A percentile compares a stretch with the other conserved stretches of the same genome.
Conservation (phyloP, 495 filamentous ascomycete genomes). For the Penicillium subrubescens region DNA sequence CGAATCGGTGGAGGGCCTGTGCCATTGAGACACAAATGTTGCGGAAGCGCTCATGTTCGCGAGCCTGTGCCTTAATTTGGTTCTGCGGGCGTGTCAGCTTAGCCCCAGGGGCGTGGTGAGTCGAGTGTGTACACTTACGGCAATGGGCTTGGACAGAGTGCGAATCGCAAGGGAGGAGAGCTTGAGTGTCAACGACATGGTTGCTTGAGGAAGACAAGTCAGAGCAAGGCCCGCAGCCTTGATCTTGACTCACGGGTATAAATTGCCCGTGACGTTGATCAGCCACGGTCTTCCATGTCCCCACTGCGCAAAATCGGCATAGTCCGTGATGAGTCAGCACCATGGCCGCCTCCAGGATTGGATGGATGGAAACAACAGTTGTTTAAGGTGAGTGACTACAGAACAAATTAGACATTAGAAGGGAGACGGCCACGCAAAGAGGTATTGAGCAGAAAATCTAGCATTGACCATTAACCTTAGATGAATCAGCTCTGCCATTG, state of each 20-base stretch:
- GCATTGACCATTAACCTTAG: too few species aligned
- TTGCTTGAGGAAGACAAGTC: neutral
- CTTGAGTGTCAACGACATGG: conserved; percentile 65
- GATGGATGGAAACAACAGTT: too few species aligned
- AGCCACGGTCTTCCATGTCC: conserved; percentile 3
- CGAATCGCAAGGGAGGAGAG: conserved; percentile 67
- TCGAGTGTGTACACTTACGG: conserved; percentile 48
- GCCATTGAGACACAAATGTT: conserved; percentile 71
- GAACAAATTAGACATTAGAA: too few species aligned
- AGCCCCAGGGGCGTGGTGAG: conserved; percentile 39
- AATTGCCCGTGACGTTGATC: conserved; percentile 11
- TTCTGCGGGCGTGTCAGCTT: conserved; percentile 62
- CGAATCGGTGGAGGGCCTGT: conserved; percentile 84
- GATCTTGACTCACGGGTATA: conserved; percentile 17
- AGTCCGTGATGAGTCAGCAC: conserved; percentile 12
- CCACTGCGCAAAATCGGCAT: neutral
- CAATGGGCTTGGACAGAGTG: conserved; percentile 73
- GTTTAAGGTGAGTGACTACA: too few species aligned
- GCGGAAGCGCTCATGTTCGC: conserved; percentile 91
- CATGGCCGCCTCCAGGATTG: too few species aligned
- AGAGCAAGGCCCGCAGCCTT: conserved; percentile 3
- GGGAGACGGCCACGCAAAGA: too few species aligned
- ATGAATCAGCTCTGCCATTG: too few species aligned
- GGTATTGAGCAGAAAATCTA: too few species aligned
- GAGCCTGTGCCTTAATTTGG: conserved; percentile 89